A percentile compares a stretch with the other conserved stretches of the same genome.
Conservation (phyloP, 169 alveolate genomes). For the Eimeria brunetti region DNA sequence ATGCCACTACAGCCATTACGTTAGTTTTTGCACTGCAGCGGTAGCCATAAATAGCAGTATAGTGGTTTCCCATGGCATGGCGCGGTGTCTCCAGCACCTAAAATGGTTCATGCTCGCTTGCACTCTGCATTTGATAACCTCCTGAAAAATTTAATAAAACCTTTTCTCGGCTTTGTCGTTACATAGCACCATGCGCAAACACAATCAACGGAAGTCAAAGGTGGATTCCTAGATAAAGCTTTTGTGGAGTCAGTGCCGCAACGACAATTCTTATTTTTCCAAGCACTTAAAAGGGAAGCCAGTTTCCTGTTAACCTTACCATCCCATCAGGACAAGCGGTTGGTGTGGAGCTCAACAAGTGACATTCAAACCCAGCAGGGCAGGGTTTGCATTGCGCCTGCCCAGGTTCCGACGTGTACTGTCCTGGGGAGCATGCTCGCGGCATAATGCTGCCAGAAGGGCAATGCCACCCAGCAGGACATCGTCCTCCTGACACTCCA, state of each 20-base stretch:
- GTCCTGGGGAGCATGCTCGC: constrained; percentile 59
- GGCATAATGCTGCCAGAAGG: constrained; percentile 63
- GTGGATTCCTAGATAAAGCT: neutral
- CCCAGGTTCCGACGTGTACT: constrained; percentile 27
- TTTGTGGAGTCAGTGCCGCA: neutral
- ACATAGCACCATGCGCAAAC: neutral
- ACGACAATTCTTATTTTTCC: neutral
- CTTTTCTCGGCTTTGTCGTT: neutral
- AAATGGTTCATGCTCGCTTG: neutral
- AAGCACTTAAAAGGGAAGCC: neutral
- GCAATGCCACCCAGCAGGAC: constrained; percentile 76
- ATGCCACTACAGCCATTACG: neutral
- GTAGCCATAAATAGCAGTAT: neutral
- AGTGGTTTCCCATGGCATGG: neutral
- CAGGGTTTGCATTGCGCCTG: constrained; percentile 50
- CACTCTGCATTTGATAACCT: neutral
- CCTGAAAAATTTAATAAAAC: neutral
- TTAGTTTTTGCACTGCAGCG: too few species aligned
- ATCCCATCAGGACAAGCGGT: constrained; percentile 33
- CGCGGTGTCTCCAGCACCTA: neutral
- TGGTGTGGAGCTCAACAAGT: constrained; percentile 23
- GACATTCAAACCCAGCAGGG: constrained; percentile 67
- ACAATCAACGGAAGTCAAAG: neutral
- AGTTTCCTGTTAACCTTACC: constrained; percentile 16
- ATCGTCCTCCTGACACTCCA: constrained; percentile 42